Evolutionary conservation across 2,329 filamentous ascomycete genomes (phyloP), one percentile per base, ranked within the genome.

Genomic region (Cercospora zeina): DNA sequence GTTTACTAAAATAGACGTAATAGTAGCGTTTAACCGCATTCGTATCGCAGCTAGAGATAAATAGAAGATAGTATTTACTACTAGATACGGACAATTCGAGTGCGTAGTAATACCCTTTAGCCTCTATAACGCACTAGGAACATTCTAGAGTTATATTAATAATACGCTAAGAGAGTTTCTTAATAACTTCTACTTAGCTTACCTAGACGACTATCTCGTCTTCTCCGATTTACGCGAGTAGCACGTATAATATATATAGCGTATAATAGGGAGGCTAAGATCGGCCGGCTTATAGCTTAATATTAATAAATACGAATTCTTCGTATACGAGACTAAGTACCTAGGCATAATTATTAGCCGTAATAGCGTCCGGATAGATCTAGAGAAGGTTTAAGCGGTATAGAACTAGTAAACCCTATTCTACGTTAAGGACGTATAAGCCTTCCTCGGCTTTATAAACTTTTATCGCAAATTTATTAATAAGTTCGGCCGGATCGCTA

Each of bases 1-100:
- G 39, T 70, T 63, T 59, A 68, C 62, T 1, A 68, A 65, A 24
- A 30, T 72, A 16, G 61, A 72, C 56, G 34, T 72, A 16, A 59
- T 60, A 6, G 33, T 49, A 11, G 55, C 62, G 0, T 72, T 62
- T 58, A 60, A 63, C 24, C 13, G 13, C 2, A 59, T 65, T 2
- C 47, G 49, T 50, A 65, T 63, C 11, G 24, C n/a, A 8, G 31
- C 30, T 42, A 45, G 54, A 1, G 27, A 65, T 30, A 33, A 61
- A 53, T 62, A 45, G 60, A 62, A 62, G 47, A 62, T 21, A 39
- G 57, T 51, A 6, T 65, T 63, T 47, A 65, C 53, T 7, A 62
- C 33, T n/a, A 14, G 54, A 2, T 65, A 62, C 37, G 42, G 60
- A 14, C 21, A 57, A 6, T 65, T 61, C 37, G 37, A 65, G 30